Conservation (phyloP, 2,329 filamentous ascomycete genomes). For the Hymenoscyphus fraxineus region DNA sequence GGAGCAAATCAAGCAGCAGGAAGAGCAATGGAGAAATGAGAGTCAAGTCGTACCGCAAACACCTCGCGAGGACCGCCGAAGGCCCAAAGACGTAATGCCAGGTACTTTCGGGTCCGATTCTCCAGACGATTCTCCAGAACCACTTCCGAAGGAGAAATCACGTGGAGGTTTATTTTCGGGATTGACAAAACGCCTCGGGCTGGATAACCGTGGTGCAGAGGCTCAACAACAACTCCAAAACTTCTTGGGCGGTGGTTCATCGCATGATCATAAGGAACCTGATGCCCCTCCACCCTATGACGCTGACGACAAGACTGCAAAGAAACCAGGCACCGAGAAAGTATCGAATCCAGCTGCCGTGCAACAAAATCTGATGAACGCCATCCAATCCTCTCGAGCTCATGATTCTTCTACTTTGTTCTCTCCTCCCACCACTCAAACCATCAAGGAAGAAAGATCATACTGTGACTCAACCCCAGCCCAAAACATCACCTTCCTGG, state of each 20-base stretch:
- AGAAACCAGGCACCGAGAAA: conserved; percentile 33
- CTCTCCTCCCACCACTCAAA: conserved; percentile 64
- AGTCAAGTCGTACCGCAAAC: conserved; percentile 20
- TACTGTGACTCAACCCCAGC: conserved; percentile 79
- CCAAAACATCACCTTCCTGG: conserved; percentile 68
- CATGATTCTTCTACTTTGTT: conserved; percentile 73
- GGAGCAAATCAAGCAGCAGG: conserved; percentile 60
- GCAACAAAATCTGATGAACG: conserved; percentile 70
- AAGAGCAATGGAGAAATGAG: conserved; percentile 41
- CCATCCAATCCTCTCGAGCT: conserved; percentile 72
- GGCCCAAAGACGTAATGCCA: conserved; percentile 57
- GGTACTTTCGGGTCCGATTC: conserved; percentile 66
- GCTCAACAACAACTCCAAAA: conserved; percentile 43
- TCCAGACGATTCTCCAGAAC: conserved; percentile 47
- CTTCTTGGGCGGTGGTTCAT: conserved; percentile 37
- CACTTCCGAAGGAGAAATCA: conserved; percentile 28
- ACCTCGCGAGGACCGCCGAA: conserved; percentile 35
- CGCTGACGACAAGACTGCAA: conserved; percentile 20
- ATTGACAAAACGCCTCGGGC: conserved; percentile 64
- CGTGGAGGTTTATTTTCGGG: conserved; percentile 57
- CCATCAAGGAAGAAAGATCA: conserved; percentile 75
- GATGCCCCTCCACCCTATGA: conserved; percentile 30
- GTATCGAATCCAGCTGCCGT: conserved; percentile 59
- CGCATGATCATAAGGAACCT: conserved; percentile 10
- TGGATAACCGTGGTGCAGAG: conserved; percentile 49